phyloP scores from a whole-genome alignment of 345 rosid genomes.

The Camelina hispida region DNA sequence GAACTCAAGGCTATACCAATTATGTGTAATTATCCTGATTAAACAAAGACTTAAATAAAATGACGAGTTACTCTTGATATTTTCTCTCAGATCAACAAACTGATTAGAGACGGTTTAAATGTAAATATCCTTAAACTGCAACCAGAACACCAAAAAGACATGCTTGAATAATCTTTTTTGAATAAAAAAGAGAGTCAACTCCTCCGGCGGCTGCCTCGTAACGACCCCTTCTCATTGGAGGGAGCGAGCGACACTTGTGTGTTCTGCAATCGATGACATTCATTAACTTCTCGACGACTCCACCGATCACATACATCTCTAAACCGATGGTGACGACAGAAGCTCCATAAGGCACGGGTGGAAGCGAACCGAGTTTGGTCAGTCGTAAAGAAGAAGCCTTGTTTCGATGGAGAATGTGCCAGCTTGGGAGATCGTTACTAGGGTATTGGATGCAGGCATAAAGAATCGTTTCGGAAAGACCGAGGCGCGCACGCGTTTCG shows the following conservation, averaged over 20 bases:
- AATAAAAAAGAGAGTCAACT: too few species aligned
- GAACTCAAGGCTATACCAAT: neutral
- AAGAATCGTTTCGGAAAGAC: neutral
- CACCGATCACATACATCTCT: conserved; percentile 6
- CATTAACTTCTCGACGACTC: neutral
- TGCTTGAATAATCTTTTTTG: too few species aligned
- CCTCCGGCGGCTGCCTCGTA: conserved; percentile 5
- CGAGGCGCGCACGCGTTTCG: neutral
- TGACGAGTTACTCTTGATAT: neutral
- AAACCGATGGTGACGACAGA: conserved; percentile 15
- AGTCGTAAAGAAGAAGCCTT: neutral
- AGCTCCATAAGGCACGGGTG: neutral
- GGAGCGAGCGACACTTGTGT: neutral
- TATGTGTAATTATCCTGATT: neutral
- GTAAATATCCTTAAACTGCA: neutral
- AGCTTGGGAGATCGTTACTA: neutral
- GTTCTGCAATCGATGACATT: neutral
- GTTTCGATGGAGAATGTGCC: neutral
- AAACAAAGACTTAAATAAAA: neutral
- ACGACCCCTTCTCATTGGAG: neutral
- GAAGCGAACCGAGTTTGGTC: neutral
- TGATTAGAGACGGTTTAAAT: too few species aligned
- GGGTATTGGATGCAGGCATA: conserved; percentile 32
- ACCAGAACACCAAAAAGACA: neutral
- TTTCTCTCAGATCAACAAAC: too few species aligned